Evolutionary conservation across 805 yeast species (phyloP).

Genomic region (Starmerella stigmatis): DNA sequence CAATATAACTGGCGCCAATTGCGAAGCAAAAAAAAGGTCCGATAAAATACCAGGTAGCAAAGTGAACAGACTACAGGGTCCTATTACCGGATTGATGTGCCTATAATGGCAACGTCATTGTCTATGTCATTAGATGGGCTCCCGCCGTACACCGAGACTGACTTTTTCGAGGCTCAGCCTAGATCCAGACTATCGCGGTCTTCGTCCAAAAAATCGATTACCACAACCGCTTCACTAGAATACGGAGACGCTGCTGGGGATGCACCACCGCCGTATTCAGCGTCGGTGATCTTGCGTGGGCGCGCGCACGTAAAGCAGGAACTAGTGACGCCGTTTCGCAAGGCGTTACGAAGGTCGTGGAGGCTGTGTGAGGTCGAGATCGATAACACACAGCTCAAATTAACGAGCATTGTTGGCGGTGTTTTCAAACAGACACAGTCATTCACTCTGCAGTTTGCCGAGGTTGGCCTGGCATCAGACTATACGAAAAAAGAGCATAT

Average conservation of each 20-base stretch:
- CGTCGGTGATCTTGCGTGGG: conserved; percentile 55
- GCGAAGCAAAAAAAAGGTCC: background rate
- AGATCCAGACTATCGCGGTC: background rate
- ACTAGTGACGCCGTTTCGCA: conserved; percentile 67
- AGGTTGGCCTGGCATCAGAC: conserved; percentile 76
- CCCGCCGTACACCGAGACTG: background rate
- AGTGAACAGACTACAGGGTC: background rate
- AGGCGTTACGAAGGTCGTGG: conserved; percentile 63
- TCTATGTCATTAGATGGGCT: background rate
- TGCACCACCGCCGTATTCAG: conserved; percentile 50
- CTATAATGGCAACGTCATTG: background rate
- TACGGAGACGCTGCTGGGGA: too few species aligned
- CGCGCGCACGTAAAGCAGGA: conserved; percentile 56
- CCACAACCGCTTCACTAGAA: background rate
- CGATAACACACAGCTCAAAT: conserved; percentile 75
- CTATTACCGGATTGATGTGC: background rate
- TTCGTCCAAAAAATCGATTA: background rate
- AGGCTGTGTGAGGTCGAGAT: conserved; percentile 54
- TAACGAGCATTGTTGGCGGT: conserved; percentile 38
- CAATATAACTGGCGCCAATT: too few species aligned
- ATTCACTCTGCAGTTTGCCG: conserved; percentile 75
- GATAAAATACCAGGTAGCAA: background rate
- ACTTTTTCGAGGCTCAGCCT: background rate
- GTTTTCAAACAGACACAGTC: conserved; percentile 21
- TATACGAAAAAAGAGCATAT: conserved; percentile 46